Evolutionary conservation across 2,329 filamentous ascomycete genomes (phyloP).

Genomic region (Diaporthe australafricana): DNA sequence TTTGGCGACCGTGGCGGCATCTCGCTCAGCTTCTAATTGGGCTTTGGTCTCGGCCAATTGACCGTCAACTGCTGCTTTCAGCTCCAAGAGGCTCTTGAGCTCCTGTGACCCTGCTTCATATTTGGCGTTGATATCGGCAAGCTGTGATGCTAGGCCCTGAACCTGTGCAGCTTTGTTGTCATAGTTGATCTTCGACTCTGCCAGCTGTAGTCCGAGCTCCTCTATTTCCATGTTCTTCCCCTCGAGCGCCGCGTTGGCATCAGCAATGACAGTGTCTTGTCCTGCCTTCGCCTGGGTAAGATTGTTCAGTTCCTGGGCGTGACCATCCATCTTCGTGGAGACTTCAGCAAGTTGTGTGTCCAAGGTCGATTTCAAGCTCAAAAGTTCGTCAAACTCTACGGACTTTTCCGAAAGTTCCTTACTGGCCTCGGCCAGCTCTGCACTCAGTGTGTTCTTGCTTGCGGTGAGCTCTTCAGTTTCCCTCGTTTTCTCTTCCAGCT

Average conservation of each 20-base stretch:
- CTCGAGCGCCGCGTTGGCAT: background rate
- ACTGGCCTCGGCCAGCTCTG: background rate
- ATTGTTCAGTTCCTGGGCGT: background rate
- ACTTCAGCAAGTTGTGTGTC: background rate
- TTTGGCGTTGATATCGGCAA: slow-evolving; percentile 5
- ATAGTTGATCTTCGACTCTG: slow-evolving; percentile 18
- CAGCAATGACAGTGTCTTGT: background rate
- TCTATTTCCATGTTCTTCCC: slow-evolving; percentile 15
- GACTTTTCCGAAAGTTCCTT: background rate
- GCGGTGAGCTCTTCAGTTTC: background rate
- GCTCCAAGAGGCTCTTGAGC: background rate
- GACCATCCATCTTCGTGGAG: background rate
- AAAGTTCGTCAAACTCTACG: background rate
- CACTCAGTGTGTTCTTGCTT: background rate
- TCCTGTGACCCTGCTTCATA: slow-evolving; percentile 2
- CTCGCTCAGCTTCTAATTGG: background rate
- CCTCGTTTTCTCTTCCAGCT: slow-evolving; percentile 8
- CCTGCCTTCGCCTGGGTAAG: background rate
- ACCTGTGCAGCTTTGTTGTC: background rate
- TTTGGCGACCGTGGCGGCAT: background rate
- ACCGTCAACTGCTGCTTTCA: slow-evolving; percentile 5
- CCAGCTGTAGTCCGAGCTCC: background rate
- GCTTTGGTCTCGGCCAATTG: slow-evolving; percentile 4
- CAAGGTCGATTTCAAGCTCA: background rate
- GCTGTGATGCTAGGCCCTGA: background rate